phyloP scores from a whole-genome alignment of 768 basidiomycete species.

The Mycena chlorophos region DNA sequence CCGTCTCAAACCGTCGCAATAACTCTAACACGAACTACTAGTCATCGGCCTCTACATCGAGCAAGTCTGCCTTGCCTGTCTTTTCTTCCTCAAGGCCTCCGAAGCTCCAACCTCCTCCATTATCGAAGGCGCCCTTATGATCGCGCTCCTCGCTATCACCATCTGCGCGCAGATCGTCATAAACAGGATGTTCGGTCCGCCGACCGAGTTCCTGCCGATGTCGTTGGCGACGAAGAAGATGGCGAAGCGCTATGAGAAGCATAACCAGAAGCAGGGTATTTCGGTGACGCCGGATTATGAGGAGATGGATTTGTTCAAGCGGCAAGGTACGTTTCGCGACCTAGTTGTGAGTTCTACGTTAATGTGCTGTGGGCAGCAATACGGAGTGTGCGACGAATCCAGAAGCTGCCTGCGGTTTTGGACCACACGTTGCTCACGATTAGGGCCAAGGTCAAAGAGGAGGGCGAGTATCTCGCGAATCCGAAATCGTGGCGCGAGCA shows the following conservation, averaged over 20 bases:
- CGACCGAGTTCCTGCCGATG: constrained; percentile 56
- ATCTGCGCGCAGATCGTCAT: constrained; percentile 42
- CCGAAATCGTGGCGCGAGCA: constrained; percentile 12
- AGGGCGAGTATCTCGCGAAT: constrained; percentile 19
- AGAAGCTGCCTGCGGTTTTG: constrained; percentile 25
- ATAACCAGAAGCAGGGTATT: constrained; percentile 27
- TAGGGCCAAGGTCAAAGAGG: constrained; percentile 30
- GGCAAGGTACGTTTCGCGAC: constrained; percentile 27
- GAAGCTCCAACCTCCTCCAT: constrained; percentile 37
- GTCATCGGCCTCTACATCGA: constrained; percentile 73
- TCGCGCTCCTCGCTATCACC: constrained; percentile 59
- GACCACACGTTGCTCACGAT: constrained; percentile 34
- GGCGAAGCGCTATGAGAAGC: constrained; percentile 41
- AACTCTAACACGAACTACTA: constrained; percentile 21
- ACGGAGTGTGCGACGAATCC: constrained; percentile 37
- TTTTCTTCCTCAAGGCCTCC: constrained; percentile 63
- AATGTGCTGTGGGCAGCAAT: constrained; percentile 30
- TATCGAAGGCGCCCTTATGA: constrained; percentile 52
- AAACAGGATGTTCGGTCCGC: constrained; percentile 42
- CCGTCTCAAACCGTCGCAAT: constrained; percentile 18
- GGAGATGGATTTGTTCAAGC: constrained; percentile 41
- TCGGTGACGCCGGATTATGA: constrained; percentile 21
- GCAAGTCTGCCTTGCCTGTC: constrained; percentile 60
- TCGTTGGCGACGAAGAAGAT: constrained; percentile 62
- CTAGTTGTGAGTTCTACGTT: neutral